Evolutionary conservation across 306 rosid species (phyloP).

Genomic region (Lathyrus tuberosus): DNA sequence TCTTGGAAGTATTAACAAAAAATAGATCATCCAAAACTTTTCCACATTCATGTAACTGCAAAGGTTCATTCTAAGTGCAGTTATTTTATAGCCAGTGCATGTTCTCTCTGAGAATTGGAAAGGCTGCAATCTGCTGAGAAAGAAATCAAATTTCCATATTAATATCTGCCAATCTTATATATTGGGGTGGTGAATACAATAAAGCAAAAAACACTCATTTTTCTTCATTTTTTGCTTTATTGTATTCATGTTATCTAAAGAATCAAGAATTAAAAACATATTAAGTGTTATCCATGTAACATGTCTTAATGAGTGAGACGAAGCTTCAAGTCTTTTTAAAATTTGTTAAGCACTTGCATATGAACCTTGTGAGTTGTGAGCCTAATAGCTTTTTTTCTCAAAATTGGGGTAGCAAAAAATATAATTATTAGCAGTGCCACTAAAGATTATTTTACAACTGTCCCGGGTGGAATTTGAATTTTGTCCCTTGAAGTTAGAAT

Average conservation of each 20-base stretch:
- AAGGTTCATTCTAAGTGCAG: conserved; percentile 60
- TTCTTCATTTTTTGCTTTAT: conserved; percentile 10
- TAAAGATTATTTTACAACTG: too few relatives aligned
- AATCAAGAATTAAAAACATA: conserved; percentile 23
- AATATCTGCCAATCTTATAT: conserved; percentile 23
- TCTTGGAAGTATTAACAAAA: conserved; percentile 77
- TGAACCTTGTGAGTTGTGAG: background rate
- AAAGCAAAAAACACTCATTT: background rate
- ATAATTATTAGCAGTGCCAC: too few relatives aligned
- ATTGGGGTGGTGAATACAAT: conserved; percentile 1
- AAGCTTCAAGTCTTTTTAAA: conserved; percentile 32
- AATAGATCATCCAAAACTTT: conserved; percentile 89
- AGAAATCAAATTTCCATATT: conserved; percentile 33
- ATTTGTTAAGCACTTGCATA: background rate
- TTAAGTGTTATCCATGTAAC: background rate
- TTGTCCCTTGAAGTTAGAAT: too few relatives aligned
- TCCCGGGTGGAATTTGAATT: too few relatives aligned
- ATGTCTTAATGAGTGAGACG: conserved; percentile 24
- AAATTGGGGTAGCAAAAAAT: too few relatives aligned
- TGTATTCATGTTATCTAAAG: conserved; percentile 13
- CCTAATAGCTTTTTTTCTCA: background rate
- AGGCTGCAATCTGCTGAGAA: conserved; percentile 70
- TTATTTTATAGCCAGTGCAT: conserved; percentile 64
- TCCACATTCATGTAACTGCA: conserved; percentile 71
- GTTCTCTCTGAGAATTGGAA: conserved; percentile 75